Evolutionary conservation across 2,329 filamentous ascomycete species (phyloP), one percentile per base, ranked within the genome.

Genomic region (Aphanoascus verrucosus): DNA sequence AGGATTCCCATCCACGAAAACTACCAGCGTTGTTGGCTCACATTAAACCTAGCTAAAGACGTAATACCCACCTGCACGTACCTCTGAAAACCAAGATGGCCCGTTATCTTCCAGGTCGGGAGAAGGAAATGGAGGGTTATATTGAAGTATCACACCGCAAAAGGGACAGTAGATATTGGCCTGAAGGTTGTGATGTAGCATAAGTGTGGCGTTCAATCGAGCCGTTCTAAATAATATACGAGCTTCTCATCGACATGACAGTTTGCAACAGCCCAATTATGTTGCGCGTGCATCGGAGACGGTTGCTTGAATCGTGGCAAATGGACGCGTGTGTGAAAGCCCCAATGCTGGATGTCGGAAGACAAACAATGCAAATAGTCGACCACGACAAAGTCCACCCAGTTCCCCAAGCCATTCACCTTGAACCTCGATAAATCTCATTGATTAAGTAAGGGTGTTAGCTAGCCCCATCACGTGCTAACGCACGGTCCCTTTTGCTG

Each of bases 121-220:
- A 48, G 3, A 20, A 15, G 35, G 6, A 43, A 35, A 19, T 14
- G 23, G 14, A 31, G 15, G 28, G 17, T 34, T n/a, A 35, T 5
- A 44, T 15, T 50, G 35, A 44, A 49, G 52, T 19, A 54, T 35
- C 5, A 54, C 32, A 1, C 52, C 52, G 44, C 52, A 54, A 23
- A 54, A 43, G 17, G 52, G 52, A 45, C 52, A 54, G 37, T 49
- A 44, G 7, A 35, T 44, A 23, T 54, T 20, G 8, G 23, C 4
- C 4, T 17, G 20, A 12, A 12, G 7, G 8, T 15, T 32, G 12
- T 32, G 8, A 2, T 32, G 42, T 14, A 45, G 42, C 42, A 45
- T 45, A 23, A 45, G 20, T 12, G 11, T 44, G 41, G 8, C 19
- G 8, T 42, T n/a, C 14, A 41, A 41, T 17, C 38, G 17, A n/a